A percentile compares a stretch with the other conserved stretches of the same genome.
phyloP scores from a whole-genome alignment of 768 basidiomycete genomes.

The Agrocybe praecox region DNA sequence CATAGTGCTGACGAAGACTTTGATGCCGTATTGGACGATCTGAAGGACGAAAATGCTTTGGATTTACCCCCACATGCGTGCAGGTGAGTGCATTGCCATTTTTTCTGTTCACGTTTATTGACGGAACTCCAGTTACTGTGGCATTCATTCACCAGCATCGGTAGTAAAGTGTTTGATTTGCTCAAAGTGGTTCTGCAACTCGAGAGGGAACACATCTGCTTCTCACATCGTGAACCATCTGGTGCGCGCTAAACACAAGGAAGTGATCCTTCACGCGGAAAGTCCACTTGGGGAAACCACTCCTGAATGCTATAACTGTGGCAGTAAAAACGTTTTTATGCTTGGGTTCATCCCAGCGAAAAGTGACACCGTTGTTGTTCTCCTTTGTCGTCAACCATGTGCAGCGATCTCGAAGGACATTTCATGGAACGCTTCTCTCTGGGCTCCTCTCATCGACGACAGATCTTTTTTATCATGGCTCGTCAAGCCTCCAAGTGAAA shows the following conservation, averaged over 20 bases:
- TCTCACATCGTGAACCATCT: slow-evolving; percentile 99
- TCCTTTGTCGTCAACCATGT: slow-evolving; percentile 97
- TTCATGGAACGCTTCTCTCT: slow-evolving; percentile 96
- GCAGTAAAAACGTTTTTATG: slow-evolving; percentile 99
- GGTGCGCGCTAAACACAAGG: slow-evolving; percentile 98
- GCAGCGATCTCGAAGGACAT: slow-evolving; percentile 97
- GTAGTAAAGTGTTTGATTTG: slow-evolving; percentile 95
- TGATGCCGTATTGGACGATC: slow-evolving; percentile 85
- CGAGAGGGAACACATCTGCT: slow-evolving; percentile 95
- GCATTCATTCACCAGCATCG: slow-evolving; percentile 95
- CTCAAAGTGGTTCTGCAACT: slow-evolving; percentile 98
- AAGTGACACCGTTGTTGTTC: slow-evolving; percentile 96
- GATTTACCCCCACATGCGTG: slow-evolving; percentile 93
- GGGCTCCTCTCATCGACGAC: slow-evolving; percentile 99
- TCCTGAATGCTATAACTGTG: slow-evolving; percentile 99
- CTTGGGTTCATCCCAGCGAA: slow-evolving; percentile 99
- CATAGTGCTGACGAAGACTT: slow-evolving; percentile 77
- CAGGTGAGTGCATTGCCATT: slow-evolving; percentile 59
- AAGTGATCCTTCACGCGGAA: slow-evolving; percentile 95
- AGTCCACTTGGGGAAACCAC: slow-evolving; percentile 96
- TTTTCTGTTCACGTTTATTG: slow-evolving; percentile 11
- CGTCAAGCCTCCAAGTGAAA: slow-evolving; percentile 95
- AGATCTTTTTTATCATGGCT: slow-evolving; percentile 99
- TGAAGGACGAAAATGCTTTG: slow-evolving; percentile 78
- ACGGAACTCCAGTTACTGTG: slow-evolving; percentile 76